These are phyloP conservation scores for Myxozyma nipponensis DNA, from an alignment of 805 yeast genomes.

Conservation along the genomic window DNA sequence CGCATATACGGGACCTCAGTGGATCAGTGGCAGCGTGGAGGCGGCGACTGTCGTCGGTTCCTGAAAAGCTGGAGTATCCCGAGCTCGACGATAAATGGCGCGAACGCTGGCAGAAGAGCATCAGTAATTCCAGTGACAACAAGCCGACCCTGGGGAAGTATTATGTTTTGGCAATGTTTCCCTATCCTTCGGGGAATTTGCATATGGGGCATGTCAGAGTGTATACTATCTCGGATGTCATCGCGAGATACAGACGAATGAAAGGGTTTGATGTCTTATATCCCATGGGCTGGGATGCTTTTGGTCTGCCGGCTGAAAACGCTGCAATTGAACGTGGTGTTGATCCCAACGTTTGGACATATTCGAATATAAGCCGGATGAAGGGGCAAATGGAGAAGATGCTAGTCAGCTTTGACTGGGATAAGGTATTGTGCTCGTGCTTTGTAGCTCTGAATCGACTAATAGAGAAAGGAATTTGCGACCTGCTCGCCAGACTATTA, in stretches of 20 bases:
- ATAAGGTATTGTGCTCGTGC: conserved; percentile 32
- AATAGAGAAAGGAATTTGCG: conserved; percentile 64
- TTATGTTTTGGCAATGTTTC: conserved; percentile 83
- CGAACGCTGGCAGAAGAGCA: neutral
- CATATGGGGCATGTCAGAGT: conserved; percentile 96
- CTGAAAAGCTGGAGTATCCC: conserved; percentile 9
- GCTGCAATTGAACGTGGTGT: conserved; percentile 88
- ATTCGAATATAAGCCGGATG: conserved; percentile 76
- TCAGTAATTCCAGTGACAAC: neutral
- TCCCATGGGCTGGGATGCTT: conserved; percentile 99
- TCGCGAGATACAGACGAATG: conserved; percentile 73
- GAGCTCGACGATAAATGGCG: conserved; percentile 20
- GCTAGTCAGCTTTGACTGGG: conserved; percentile 92
- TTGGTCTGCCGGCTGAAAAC: conserved; percentile 97
- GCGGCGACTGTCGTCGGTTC: neutral
- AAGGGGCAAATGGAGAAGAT: conserved; percentile 71
- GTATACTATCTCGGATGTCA: conserved; percentile 81
- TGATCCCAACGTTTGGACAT: conserved; percentile 82
- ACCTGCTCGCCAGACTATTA: conserved; percentile 87
- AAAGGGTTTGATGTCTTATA: conserved; percentile 77
- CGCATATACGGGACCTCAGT: no score
- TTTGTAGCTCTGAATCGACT: neutral
- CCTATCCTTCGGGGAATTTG: conserved; percentile 89
- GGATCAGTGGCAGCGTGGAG: no score
- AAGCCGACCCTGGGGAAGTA: conserved; percentile 15